Percentiles rank a stretch among this genome's conserved stretches.
These are phyloP conservation scores for Saccharum spontaneum DNA, from an alignment of 176 grass and related monocot genomes.

Conservation along the genomic window DNA sequence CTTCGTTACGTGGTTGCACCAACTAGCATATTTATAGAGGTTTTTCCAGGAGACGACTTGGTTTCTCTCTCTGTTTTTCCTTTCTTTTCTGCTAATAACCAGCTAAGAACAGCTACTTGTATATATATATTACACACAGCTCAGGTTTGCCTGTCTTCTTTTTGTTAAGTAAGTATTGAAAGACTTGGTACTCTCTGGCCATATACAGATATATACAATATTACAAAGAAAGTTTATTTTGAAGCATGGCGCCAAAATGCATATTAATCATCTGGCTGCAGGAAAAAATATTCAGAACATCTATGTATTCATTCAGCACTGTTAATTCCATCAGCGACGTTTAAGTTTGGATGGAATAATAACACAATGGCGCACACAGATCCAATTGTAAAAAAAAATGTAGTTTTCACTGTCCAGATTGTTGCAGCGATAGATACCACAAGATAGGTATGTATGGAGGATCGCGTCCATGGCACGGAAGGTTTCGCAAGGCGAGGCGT, in stretches of 20 bases:
- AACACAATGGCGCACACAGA: not conserved
- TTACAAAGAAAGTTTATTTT: not conserved
- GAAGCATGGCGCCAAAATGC: not conserved
- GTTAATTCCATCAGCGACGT: not conserved
- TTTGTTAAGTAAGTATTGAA: not conserved
- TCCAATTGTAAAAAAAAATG: not conserved
- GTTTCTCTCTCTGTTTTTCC: not conserved
- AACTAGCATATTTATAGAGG: conserved; percentile 16
- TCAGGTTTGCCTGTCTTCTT: not conserved
- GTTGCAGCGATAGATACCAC: not conserved
- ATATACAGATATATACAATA: not conserved
- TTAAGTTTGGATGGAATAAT: not conserved
- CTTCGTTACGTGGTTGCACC: not conserved
- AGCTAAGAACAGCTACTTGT: not conserved
- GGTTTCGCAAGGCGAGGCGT: not conserved
- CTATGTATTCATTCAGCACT: not conserved
- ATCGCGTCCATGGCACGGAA: conserved; percentile 11
- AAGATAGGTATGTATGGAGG: not conserved
- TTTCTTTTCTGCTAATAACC: not conserved
- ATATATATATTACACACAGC: not conserved
- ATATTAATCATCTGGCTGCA: not conserved
- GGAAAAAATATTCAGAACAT: not conserved
- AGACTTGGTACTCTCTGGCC: not conserved
- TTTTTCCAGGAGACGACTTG: not conserved
- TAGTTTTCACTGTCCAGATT: conserved; percentile 15